Conservation (phyloP, 768 basidiomycete genomes). For the Filobasidium floriforme region DNA sequence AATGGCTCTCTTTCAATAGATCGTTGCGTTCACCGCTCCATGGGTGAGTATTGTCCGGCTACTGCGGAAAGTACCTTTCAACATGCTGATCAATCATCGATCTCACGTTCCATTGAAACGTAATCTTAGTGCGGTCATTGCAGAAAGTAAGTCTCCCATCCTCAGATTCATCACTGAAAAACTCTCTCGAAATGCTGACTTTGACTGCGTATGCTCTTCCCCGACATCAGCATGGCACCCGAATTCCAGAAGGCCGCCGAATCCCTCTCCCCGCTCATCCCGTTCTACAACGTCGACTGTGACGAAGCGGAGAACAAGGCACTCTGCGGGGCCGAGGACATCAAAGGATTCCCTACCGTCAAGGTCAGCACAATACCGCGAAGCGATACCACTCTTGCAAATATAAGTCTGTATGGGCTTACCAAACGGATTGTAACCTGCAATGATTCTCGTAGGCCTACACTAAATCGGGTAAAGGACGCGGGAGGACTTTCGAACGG, state of each 20-base stretch:
- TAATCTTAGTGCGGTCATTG: constrained; percentile 13
- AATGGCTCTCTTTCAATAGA: constrained; percentile 3
- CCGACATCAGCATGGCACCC: constrained; percentile 53
- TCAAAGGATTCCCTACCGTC: constrained; percentile 88
- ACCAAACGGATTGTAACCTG: too few species aligned
- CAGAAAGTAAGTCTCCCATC: constrained; percentile 1
- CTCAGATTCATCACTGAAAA: too few species aligned
- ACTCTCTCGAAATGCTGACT: too few species aligned
- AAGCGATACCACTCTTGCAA: too few species aligned
- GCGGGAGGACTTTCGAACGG: constrained; percentile 60
- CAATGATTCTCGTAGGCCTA: constrained; percentile 58
- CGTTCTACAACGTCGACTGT: constrained; percentile 88
- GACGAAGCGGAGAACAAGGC: constrained; percentile 72
- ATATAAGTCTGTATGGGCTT: too few species aligned
- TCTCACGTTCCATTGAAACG: background rate
- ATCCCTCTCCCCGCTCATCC: constrained; percentile 70
- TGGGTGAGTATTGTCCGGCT: constrained; percentile 2
- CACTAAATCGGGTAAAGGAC: constrained; percentile 62
- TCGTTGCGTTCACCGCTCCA: constrained; percentile 19
- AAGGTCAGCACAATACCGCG: constrained; percentile 56
- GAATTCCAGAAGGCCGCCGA: constrained; percentile 76
- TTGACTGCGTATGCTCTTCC: too few species aligned
- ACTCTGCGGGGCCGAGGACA: constrained; percentile 70
- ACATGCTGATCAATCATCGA: background rate
- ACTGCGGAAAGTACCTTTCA: background rate